Evolutionary conservation across 257 asterid genomes (phyloP).

Genomic region (Solanum clarkiae): DNA sequence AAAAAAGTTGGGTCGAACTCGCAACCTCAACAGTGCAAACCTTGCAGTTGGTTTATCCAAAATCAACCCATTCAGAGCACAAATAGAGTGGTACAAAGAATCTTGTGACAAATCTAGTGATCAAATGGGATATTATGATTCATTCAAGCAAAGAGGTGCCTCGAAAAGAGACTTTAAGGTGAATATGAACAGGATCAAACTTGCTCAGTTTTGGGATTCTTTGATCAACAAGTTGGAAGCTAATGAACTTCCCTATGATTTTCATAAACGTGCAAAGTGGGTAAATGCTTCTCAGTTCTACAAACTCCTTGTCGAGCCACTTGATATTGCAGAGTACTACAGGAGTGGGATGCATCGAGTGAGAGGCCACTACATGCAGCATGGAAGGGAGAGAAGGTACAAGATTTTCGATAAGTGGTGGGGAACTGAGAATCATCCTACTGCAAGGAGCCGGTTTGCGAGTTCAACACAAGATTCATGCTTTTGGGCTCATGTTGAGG

Average conservation of each 20-base stretch:
- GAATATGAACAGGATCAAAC: constrained; percentile 38
- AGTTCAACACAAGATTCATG: constrained; percentile 76
- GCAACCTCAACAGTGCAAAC: constrained; percentile 60
- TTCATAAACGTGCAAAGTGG: constrained; percentile 55
- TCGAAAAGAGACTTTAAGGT: constrained; percentile 44
- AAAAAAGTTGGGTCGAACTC: constrained; percentile 49
- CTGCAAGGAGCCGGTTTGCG: constrained; percentile 58
- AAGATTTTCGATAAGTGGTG: constrained; percentile 80
- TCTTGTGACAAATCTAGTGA: constrained; percentile 60
- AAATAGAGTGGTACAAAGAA: constrained; percentile 69
- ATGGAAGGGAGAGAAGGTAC: constrained; percentile 69
- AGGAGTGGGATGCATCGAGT: constrained; percentile 41
- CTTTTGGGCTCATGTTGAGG: constrained; percentile 88
- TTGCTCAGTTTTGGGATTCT: constrained; percentile 57
- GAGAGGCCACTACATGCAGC: constrained; percentile 61
- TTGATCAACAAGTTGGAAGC: constrained; percentile 47
- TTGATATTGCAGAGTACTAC: constrained; percentile 82
- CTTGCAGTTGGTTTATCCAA: constrained; percentile 49
- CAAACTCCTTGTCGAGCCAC: constrained; percentile 77
- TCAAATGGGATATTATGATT: constrained; percentile 72
- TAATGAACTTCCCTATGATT: constrained; percentile 70
- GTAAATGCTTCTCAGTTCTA: constrained; percentile 60
- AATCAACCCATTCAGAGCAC: constrained; percentile 56
- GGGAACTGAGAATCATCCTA: constrained; percentile 24
- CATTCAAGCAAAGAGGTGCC: constrained; percentile 56